These are phyloP conservation scores for Botrytis paeoniae DNA, from an alignment of 2,329 filamentous ascomycete genomes.

Conservation along the genomic window DNA sequence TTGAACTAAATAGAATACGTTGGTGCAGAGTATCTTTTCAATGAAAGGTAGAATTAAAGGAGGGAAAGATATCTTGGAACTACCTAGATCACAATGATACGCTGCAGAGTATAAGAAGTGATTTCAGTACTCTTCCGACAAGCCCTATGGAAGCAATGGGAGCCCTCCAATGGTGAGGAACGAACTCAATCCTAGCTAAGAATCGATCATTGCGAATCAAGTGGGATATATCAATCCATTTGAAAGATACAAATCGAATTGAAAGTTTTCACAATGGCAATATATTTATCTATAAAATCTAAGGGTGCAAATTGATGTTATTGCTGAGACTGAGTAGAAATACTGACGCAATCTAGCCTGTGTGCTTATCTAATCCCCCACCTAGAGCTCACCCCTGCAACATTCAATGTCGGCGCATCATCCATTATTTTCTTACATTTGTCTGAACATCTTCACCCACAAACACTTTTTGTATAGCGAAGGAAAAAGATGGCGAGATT, in stretches of 20 bases:
- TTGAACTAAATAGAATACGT: background rate
- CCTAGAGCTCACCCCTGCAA: background rate
- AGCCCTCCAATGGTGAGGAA: background rate
- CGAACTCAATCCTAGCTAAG: background rate
- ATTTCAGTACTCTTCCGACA: background rate
- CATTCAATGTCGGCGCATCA: background rate
- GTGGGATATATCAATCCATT: background rate
- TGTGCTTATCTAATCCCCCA: background rate
- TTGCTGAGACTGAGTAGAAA: background rate
- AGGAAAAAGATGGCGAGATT: slow-evolving; percentile 45
- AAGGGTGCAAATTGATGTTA: background rate
- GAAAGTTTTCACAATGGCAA: background rate
- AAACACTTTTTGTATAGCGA: background rate
- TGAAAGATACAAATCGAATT: background rate
- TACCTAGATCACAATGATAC: background rate
- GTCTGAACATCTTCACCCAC: background rate
- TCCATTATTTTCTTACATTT: background rate
- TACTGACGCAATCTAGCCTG: background rate
- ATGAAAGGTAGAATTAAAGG: background rate
- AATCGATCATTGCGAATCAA: background rate
- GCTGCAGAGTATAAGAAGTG: background rate
- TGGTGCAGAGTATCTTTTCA: background rate
- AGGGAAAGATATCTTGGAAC: background rate
- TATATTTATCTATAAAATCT: background rate
- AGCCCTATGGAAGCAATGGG: background rate